Base-by-base conservation (phyloP, 371 early-diverging fungal species). In the Umbelopsis sp. region DNA sequence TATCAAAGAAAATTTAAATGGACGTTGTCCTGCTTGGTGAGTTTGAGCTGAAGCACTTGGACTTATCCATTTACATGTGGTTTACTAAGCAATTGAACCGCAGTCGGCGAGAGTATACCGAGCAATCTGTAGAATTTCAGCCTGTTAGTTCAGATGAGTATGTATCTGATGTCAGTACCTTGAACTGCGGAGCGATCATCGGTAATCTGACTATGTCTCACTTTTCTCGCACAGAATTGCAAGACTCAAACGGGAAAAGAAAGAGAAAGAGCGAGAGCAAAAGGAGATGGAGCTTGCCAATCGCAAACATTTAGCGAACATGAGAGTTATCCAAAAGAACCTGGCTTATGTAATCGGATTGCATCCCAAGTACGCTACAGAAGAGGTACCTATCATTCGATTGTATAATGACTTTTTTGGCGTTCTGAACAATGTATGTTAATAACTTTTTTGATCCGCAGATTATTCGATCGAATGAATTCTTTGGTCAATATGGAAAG, bases 401-500 rank as follows among this genome's bases (percentile, higher is more conserved):
- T 35, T n/a, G 14, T 46, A 63, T 53, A 18, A 24, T n/a, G 25
- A 16, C 52, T 20, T 24, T 57, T 45, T 10, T 44, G 2, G 44
- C 5, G 18, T 16, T 14, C 12, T 41, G 24, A 22, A 16, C 35
- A 22, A 44, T 16, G 9, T 45, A 24, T 65, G 16, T 20, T 63
- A 4, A 29, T 12, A 18, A 50, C 25, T 41, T 29, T 38, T 24
- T 12, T 41, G 41, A 41, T 41, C 41, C 11, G 37, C 76, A 94
- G 89, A 85, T 83, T 10, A 78, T 98, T 65, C 86, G 93, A 64
- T 88, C 89, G 44, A 79, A 83, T 44, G 97, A 97, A 66, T 97
- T 94, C 78, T 97, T 98, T 89, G 99, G 99, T 11, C 97, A 98
- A 76, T 98, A 92, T 81, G 99, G 99, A 48, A 95, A 94, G 68